Conservation (phyloP, 371 early-diverging fungal genomes). For the Amoeboradix gromovi region DNA sequence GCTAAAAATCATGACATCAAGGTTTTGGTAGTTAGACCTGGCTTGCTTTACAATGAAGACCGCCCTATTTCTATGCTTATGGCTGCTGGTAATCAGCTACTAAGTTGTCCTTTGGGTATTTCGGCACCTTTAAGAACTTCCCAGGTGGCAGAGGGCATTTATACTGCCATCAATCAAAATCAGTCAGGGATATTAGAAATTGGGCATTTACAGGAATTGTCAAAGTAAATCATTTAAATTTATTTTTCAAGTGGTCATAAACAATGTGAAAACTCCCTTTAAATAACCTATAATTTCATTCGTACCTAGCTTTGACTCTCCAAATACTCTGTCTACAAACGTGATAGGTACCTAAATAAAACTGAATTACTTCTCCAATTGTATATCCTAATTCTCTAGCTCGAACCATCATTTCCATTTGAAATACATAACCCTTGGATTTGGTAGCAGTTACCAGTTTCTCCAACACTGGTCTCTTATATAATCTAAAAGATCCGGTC, state of each 20-base stretch:
- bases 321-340: slow-evolving; percentile 87
- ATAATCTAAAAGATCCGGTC: slow-evolving; percentile 88
- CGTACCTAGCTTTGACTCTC: slow-evolving; percentile 76
- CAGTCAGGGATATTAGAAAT: background rate
- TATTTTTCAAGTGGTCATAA: slow-evolving; percentile 8
- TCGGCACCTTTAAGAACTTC: background rate
- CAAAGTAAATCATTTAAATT: background rate
- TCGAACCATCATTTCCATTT: slow-evolving; percentile 98
- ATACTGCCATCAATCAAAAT: background rate
- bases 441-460: slow-evolving; percentile 52
- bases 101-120: background rate
- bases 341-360: slow-evolving; percentile 50
- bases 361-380: slow-evolving; percentile 37
- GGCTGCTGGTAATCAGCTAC: background rate
- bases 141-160: background rate
- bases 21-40: background rate
- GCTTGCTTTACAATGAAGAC: background rate
- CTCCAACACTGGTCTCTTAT: slow-evolving; percentile 65
- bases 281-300: slow-evolving; percentile 74
- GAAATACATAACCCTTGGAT: slow-evolving; percentile 93
- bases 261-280: slow-evolving; percentile 56
- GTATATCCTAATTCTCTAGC: slow-evolving; percentile 60
- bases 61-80: background rate
- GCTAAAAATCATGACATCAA: background rate
- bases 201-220: background rate